Evolutionary conservation across 441 rosid species (phyloP).

Genomic region (Populus tomentosa): DNA sequence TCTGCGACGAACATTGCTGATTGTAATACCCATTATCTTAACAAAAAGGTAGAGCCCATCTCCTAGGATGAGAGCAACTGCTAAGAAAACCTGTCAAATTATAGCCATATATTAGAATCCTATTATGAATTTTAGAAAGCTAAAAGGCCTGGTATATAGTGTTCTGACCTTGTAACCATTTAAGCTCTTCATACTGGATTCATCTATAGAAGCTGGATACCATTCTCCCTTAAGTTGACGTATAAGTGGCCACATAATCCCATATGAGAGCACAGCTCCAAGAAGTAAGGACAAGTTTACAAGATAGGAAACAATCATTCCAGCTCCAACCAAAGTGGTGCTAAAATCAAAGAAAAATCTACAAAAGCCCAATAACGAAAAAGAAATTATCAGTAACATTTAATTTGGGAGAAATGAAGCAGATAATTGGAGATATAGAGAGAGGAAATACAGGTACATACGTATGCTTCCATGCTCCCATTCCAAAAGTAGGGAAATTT

Average conservation of each 20-base stretch:
- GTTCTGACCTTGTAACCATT: constrained; percentile 75
- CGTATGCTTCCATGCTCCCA: constrained; percentile 69
- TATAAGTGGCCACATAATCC: constrained; percentile 89
- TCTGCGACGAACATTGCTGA: constrained; percentile 41
- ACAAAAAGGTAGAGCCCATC: constrained; percentile 90
- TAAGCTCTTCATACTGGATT: constrained; percentile 77
- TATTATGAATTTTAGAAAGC: too few relatives aligned
- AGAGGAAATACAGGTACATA: constrained; percentile 54
- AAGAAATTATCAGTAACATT: background rate
- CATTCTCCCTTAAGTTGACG: constrained; percentile 64
- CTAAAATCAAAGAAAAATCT: constrained; percentile 89
- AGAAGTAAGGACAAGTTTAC: constrained; percentile 82
- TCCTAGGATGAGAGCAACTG: constrained; percentile 83
- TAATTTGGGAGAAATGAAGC: background rate
- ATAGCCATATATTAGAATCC: background rate
- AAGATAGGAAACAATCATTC: constrained; percentile 84
- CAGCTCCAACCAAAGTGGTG: constrained; percentile 82
- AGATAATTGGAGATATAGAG: background rate
- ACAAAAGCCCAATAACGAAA: constrained; percentile 22
- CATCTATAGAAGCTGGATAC: constrained; percentile 50
- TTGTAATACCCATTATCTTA: constrained; percentile 53
- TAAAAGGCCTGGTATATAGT: background rate
- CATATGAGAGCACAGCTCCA: constrained; percentile 83
- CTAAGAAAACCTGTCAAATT: constrained; percentile 49
- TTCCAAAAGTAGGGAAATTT: constrained; percentile 81